A percentile compares a stretch with the other conserved stretches of the same genome.
phyloP scores from a whole-genome alignment of 2,329 filamentous ascomycete species.

The Hirsutella rhossiliensis region DNA sequence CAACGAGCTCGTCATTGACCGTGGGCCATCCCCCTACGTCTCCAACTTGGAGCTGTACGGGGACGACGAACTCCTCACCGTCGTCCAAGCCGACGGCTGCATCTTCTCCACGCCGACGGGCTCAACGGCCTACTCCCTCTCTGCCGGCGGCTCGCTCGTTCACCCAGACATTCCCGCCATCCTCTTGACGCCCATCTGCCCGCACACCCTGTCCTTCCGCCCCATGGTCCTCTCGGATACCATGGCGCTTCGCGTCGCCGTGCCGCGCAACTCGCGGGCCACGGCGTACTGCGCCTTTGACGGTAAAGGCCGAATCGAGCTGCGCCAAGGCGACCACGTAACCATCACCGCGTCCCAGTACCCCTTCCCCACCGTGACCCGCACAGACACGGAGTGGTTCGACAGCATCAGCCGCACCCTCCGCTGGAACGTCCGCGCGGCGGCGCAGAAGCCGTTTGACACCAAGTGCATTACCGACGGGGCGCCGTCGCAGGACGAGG shows the following conservation, averaged over 20 bases:
- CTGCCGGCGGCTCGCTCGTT: constrained; percentile 87
- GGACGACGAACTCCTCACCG: constrained; percentile 86
- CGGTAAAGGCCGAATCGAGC: constrained; percentile 88
- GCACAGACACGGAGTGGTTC: constrained; percentile 88
- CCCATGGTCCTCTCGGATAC: constrained; percentile 97
- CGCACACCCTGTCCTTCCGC: constrained; percentile 90
- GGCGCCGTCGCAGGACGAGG: constrained; percentile 31
- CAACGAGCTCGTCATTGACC: constrained; percentile 96
- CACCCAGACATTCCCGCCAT: constrained; percentile 96
- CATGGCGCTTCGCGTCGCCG: constrained; percentile 78
- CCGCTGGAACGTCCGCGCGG: constrained; percentile 88
- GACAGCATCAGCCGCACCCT: constrained; percentile 86
- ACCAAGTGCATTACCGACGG: constrained; percentile 23
- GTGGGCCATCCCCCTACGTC: constrained; percentile 91
- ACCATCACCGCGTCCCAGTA: constrained; percentile 94
- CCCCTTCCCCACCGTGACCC: constrained; percentile 91
- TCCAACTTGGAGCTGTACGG: constrained; percentile 94
- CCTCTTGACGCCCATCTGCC: constrained; percentile 92
- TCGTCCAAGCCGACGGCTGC: constrained; percentile 92
- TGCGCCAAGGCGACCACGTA: constrained; percentile 87
- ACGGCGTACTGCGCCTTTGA: constrained; percentile 97
- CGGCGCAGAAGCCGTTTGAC: constrained; percentile 83
- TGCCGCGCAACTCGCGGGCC: constrained; percentile 74
- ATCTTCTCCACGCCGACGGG: constrained; percentile 96
- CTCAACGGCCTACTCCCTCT: constrained; percentile 90